Percentiles rank a stretch among this genome's conserved stretches.
These are phyloP conservation scores for Podospora anserina DNA, from an alignment of 495 filamentous ascomycete genomes.

Conservation along the genomic window DNA sequence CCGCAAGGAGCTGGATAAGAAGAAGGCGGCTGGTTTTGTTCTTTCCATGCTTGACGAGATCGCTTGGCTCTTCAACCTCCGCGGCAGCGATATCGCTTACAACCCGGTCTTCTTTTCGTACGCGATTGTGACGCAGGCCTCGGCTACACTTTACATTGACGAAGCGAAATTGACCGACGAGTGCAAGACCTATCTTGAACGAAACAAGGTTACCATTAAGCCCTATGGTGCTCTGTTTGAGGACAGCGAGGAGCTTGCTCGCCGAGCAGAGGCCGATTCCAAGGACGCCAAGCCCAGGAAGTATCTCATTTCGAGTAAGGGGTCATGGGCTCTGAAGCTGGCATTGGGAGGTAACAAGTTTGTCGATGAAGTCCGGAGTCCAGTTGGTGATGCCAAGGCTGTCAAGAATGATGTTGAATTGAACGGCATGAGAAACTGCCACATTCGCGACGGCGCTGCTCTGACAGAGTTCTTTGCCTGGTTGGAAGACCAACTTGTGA, in stretches of 20 bases:
- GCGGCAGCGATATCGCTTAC: conserved; percentile 95
- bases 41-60: conserved; percentile 97
- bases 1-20: conserved; percentile 87
- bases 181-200: conserved; percentile 65
- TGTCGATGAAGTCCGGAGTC: conserved; percentile 84
- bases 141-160: conserved; percentile 82
- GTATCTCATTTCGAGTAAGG: conserved; percentile 82
- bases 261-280: conserved; percentile 39
- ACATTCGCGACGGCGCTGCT: conserved; percentile 91
- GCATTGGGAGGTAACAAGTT: conserved; percentile 83
- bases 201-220: conserved; percentile 66
- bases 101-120: conserved; percentile 99
- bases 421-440: conserved; percentile 89
- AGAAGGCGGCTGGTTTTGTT: conserved; percentile 82
- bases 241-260: conserved; percentile 64
- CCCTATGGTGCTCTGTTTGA: conserved; percentile 83
- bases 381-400: conserved; percentile 92
- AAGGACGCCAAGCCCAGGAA: conserved; percentile 52
- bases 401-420: conserved; percentile 92
- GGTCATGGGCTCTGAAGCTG: conserved; percentile 89
- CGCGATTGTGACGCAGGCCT: conserved; percentile 77
- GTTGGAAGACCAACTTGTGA: conserved; percentile 83
- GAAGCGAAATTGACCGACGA: conserved; percentile 69
- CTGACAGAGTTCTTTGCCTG: conserved; percentile 93
- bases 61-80: conserved; percentile 95